These are phyloP conservation scores for Pinus taeda DNA, from an alignment of 75 land plant species.

Conservation along the genomic window DNA sequence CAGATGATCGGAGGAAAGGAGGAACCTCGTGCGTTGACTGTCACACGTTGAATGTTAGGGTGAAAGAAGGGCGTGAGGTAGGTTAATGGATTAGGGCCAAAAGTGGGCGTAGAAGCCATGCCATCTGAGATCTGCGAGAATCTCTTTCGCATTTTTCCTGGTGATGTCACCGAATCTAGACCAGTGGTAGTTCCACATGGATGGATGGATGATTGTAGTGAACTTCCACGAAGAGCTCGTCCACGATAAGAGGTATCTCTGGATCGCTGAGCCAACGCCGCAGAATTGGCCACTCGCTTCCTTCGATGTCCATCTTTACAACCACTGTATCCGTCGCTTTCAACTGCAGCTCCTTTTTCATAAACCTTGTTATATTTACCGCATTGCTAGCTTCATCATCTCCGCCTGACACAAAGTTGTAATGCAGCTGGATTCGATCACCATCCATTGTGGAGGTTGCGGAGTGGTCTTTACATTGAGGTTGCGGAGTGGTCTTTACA, in stretches of 20 bases:
- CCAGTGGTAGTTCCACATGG: slow-evolving; percentile 26
- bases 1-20: no score
- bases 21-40: no score
- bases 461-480: slow-evolving; percentile 23
- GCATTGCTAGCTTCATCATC: slow-evolving; percentile 12
- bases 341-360: slow-evolving; percentile 26
- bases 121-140: slow-evolving; percentile 24
- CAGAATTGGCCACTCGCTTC: slow-evolving; percentile 36
- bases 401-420: slow-evolving; percentile 11
- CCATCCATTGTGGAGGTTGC: slow-evolving; percentile 30
- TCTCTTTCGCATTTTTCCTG: slow-evolving; percentile 16
- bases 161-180: slow-evolving; percentile 11
- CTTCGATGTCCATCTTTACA: slow-evolving; percentile 47
- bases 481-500: no score
- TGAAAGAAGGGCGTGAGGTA: no score
- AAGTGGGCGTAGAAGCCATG: slow-evolving; percentile 29
- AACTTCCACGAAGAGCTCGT: slow-evolving; percentile 42
- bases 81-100: slow-evolving; percentile 16
- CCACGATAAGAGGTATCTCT: slow-evolving; percentile 26
- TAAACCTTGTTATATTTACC: slow-evolving; percentile 27
- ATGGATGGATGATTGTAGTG: slow-evolving; percentile 26
- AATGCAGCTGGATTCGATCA: slow-evolving; percentile 23
- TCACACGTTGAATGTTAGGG: no score
- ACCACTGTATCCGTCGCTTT: slow-evolving; percentile 18
- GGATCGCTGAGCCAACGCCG: slow-evolving; percentile 23